Base-by-base conservation (phyloP, 2,329 filamentous ascomycete species). In the Lachnellula arida region DNA sequence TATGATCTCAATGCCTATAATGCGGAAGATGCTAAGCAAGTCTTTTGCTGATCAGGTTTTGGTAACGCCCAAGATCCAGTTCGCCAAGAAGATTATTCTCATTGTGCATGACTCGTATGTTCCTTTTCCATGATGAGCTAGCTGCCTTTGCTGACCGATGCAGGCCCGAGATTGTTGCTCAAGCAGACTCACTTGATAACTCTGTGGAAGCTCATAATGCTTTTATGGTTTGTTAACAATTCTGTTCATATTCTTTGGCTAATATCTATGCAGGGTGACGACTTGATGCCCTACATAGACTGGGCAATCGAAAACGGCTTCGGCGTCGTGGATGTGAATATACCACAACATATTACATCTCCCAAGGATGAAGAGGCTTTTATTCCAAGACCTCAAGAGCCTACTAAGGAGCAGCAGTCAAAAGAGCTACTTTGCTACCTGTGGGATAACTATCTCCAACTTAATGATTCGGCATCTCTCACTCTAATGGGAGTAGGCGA, bases 371-470 rank as follows among this genome's bases (percentile, higher is more conserved):
- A 51, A 8, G 48, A 54, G 15, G 46, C 58, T 1, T 61, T 46
- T 25, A 17, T 28, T 0, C 46, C 46, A 1, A 28, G 73, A 73
- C 32, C 81, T 81, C 62, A 79, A 44, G 70, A 87, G 59, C 76
- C 78, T 7, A 71, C 74, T 8, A 68, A 73, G 57, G 73, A 62
- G 63, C 73, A 68, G 53, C 81, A 82, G 70, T 85, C 82, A 0
- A 84, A 88, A 59, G 86, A 93, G 58, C 76, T 97, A 11, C 84
- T 93, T 4, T 85, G 81, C 58, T 97, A 96, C 67, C 76, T 99
- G 14, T 99, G 94, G 94, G 92, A 97, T 65, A 99, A 99, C 68
- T 97, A 97, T 68, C 84, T 99, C 19, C 89, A 96, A 76, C 78
- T 89, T 34, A 85, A 86, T 50, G 81, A 87, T 2, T 78, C 81